Conservation (phyloP, 768 basidiomycete species). For the Xerocomellus chrysenteron region DNA sequence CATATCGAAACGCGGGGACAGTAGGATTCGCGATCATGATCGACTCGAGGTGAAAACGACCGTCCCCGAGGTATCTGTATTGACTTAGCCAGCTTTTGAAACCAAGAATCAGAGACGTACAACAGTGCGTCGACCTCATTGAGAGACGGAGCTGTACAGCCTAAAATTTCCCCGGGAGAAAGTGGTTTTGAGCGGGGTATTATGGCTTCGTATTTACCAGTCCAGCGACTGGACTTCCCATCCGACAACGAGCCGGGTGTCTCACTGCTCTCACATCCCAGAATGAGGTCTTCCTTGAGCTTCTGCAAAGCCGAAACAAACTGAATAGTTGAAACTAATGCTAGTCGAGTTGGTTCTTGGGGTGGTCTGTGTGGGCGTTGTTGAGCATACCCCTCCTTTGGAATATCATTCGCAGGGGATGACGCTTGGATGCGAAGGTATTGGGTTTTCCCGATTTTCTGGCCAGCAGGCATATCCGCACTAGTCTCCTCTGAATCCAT, state of each 20-base stretch:
- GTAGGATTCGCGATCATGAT: conserved; percentile 99
- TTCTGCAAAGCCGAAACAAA: conserved; percentile 91
- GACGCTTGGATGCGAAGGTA: conserved; percentile 64
- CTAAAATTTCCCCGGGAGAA: conserved; percentile 94
- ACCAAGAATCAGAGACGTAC: conserved; percentile 44
- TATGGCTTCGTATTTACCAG: conserved; percentile 66
- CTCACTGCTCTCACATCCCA: conserved; percentile 32
- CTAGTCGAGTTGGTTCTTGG: conserved; percentile 61
- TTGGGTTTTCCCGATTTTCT: conserved; percentile 35
- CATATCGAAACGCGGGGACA: conserved; percentile 95
- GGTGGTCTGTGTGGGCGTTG: conserved; percentile 15
- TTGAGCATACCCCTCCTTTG: conserved; percentile 8
- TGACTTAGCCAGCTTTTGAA: conserved; percentile 1
- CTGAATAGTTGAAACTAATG: conserved; percentile 96
- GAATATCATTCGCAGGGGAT: background rate
- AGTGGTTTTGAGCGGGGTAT: conserved; percentile 90
- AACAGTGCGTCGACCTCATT: conserved; percentile 84
- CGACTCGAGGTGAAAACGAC: conserved; percentile 96
- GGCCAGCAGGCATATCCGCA: conserved; percentile 48
- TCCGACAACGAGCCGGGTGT: background rate
- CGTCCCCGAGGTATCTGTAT: conserved; percentile 92
- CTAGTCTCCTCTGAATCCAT: conserved; percentile 53
- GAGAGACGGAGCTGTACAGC: conserved; percentile 91
- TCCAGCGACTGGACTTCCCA: conserved; percentile 38
- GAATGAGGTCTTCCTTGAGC: conserved; percentile 74